These are phyloP conservation scores for Phanerochaete sordida DNA, from an alignment of 768 basidiomycete species.

Conservation along the genomic window DNA sequence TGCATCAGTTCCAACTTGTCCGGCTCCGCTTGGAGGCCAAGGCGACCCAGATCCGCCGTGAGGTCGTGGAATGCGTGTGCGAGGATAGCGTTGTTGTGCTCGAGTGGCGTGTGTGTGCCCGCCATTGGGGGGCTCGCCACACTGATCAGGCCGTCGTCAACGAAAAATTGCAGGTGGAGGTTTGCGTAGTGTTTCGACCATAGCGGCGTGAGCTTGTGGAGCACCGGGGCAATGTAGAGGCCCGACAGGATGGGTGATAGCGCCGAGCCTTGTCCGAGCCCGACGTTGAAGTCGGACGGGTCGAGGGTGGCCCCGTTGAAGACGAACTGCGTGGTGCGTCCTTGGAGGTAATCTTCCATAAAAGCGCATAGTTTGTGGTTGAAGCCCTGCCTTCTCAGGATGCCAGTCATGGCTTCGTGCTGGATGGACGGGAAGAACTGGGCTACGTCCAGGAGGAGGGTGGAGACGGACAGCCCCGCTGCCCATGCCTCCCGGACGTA, in stretches of 20 bases:
- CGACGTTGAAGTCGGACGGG: background rate
- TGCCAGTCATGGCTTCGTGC: background rate
- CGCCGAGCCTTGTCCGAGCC: constrained; percentile 14
- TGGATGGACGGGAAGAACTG: constrained; percentile 18
- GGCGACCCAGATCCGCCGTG: background rate
- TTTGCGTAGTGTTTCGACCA: too few relatives aligned
- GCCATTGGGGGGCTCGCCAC: background rate
- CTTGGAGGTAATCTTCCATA: constrained; percentile 8
- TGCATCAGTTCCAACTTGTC: constrained; percentile 15
- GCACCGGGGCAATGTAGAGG: constrained; percentile 13
- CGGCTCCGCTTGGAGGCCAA: constrained; percentile 9
- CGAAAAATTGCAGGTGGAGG: constrained; percentile 10
- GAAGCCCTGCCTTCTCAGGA: constrained; percentile 12
- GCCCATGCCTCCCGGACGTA: constrained; percentile 5
- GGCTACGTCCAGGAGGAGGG: constrained; percentile 11
- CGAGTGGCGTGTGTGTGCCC: background rate
- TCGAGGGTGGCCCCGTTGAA: constrained; percentile 2
- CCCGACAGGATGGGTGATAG: constrained; percentile 15
- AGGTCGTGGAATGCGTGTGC: background rate
- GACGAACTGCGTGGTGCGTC: constrained; percentile 2
- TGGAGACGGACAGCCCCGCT: background rate
- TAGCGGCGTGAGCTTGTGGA: constrained; percentile 6
- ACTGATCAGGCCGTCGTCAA: constrained; percentile 13
- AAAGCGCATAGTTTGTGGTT: background rate
- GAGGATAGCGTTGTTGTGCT: background rate